These are phyloP conservation scores for Rhodotorula sp. DNA, from an alignment of 1,284 basidiomycete species.

Conservation along the genomic window DNA sequence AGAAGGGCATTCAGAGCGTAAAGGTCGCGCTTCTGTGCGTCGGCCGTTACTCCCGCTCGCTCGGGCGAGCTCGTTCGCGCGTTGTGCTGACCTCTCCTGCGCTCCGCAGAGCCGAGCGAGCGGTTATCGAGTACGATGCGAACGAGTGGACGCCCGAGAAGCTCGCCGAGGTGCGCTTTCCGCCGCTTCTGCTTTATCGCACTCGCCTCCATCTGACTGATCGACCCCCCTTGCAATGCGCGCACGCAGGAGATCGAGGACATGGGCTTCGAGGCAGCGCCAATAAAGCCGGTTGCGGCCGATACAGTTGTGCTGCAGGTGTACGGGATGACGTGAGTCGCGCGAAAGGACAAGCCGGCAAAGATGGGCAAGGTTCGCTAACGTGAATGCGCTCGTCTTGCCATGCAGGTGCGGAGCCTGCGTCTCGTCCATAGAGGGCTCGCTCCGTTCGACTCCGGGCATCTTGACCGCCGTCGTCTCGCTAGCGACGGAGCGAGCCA, in stretches of 20 bases:
- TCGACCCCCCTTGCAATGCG: neutral
- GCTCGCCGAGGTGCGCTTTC: conserved; percentile 66
- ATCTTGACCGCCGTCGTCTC: conserved; percentile 72
- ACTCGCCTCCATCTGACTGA: neutral
- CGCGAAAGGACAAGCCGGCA: conserved; percentile 49
- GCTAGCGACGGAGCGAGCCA: conserved; percentile 69
- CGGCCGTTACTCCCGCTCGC: neutral
- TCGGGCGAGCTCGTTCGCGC: no score
- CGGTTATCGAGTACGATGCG: conserved; percentile 84
- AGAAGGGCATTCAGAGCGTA: conserved; percentile 80
- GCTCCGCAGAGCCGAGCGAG: conserved; percentile 69
- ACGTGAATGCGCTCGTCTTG: no score
- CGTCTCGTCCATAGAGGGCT: conserved; percentile 72
- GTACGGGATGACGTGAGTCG: conserved; percentile 92
- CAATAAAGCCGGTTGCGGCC: conserved; percentile 64
- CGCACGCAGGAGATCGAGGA: conserved; percentile 75
- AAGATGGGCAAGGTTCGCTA: neutral
- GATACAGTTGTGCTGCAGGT: conserved; percentile 73
- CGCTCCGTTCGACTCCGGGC: conserved; percentile 70
- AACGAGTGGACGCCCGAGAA: conserved; percentile 74
- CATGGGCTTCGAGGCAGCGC: conserved; percentile 84
- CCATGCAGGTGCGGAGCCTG: conserved; percentile 58
- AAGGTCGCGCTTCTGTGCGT: conserved; percentile 79
- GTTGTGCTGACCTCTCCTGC: no score
- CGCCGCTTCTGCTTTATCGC: neutral